Percentiles rank a stretch among this genome's conserved stretches.
These are phyloP conservation scores for Crithidia bombi DNA, from an alignment of 208 protist genomes.

Conservation along the genomic window DNA sequence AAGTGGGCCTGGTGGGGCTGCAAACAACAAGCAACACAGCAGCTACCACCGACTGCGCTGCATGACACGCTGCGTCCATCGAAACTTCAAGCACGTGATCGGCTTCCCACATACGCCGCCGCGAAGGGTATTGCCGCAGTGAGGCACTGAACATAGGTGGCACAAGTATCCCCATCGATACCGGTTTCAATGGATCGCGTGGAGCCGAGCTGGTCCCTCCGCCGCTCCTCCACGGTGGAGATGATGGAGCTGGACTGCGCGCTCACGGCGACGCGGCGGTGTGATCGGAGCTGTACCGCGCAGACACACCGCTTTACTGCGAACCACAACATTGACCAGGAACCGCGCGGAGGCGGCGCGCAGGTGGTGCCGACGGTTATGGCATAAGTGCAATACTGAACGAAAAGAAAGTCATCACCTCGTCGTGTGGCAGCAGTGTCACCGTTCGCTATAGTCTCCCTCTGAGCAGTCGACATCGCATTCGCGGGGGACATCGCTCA, in stretches of 20 bases:
- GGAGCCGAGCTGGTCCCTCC: slow-evolving; percentile 8
- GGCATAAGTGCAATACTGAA: no score
- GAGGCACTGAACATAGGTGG: neutral
- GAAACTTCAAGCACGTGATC: slow-evolving; percentile 1
- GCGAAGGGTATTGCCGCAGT: slow-evolving; percentile 2
- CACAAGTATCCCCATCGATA: neutral
- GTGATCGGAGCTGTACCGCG: slow-evolving; percentile 6
- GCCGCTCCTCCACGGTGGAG: neutral
- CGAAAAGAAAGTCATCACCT: no score
- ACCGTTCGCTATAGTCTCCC: no score
- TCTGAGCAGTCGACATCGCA: no score
- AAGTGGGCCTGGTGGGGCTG: slow-evolving; percentile 1
- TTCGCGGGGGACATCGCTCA: no score
- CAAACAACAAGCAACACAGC: no score
- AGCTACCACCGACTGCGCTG: no score
- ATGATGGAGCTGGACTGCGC: slow-evolving; percentile 9
- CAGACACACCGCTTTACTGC: no score
- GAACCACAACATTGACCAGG: no score
- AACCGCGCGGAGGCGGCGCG: no score
- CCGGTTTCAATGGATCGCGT: neutral
- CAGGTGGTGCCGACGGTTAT: no score
- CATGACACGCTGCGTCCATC: neutral
- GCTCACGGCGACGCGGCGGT: slow-evolving; percentile 1
- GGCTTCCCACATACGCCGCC: slow-evolving; percentile 12
- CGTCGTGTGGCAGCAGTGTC: no score